Evolutionary conservation across 768 basidiomycete species (phyloP).

Genomic region (Kwoniella mangroviensis): DNA sequence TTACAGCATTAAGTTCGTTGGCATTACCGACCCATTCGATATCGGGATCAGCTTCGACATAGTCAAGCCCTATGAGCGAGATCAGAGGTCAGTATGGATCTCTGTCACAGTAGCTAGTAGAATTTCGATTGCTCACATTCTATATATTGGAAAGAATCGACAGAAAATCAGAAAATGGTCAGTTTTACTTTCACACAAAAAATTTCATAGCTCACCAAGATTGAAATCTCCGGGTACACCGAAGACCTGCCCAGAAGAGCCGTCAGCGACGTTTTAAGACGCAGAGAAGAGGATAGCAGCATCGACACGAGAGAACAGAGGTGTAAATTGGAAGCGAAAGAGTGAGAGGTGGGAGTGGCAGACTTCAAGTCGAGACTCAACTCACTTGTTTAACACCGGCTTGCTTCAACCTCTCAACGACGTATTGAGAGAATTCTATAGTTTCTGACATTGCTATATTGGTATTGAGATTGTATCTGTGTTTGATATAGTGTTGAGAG

Average conservation of each 20-base stretch:
- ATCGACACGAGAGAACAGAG: background rate
- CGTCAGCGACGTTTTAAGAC: background rate
- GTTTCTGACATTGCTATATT: conserved; percentile 36
- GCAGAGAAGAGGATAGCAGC: background rate
- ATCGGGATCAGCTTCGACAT: conserved; percentile 73
- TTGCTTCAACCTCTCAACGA: conserved; percentile 57
- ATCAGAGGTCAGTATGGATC: background rate
- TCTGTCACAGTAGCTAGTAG: background rate
- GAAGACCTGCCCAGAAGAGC: conserved; percentile 55
- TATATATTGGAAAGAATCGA: background rate
- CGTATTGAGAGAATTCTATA: conserved; percentile 55
- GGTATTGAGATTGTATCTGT: background rate
- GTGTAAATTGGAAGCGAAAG: background rate
- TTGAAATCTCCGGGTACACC: conserved; percentile 47
- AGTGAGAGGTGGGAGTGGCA: conserved; percentile 1
- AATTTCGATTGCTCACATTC: background rate
- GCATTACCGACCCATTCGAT: conserved; percentile 85
- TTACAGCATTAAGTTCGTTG: conserved; percentile 54
- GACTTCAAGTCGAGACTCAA: background rate
- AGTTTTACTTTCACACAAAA: background rate
- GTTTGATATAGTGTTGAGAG: background rate
- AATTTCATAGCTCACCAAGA: conserved; percentile 22
- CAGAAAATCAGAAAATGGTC: background rate
- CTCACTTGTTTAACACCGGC: conserved; percentile 60
- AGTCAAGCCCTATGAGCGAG: conserved; percentile 63